phyloP scores from a whole-genome alignment of 192 early-diverging fungal genomes.

The Allomyces arbusculus region DNA sequence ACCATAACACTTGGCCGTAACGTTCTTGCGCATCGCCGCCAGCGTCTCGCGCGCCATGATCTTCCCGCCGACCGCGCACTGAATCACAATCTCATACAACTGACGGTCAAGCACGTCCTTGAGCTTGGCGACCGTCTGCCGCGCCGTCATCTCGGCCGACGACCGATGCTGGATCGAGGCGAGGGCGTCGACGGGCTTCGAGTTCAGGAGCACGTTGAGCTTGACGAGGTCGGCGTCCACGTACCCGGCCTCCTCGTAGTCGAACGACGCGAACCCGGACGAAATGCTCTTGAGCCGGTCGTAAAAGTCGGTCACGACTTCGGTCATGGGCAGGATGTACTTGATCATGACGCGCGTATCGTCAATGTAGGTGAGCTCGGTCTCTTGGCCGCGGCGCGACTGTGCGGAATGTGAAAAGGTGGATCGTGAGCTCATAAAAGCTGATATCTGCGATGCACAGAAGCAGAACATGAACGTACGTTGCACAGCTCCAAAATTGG shows the following conservation, averaged over 20 bases:
- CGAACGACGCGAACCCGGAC: constrained; percentile 80
- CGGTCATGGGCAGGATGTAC: constrained; percentile 71
- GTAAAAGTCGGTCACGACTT: constrained; percentile 89
- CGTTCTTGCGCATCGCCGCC: constrained; percentile 3
- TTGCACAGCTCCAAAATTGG: constrained; percentile 56
- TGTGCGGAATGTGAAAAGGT: constrained; percentile 10
- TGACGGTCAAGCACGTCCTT: constrained; percentile 51
- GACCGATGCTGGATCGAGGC: constrained; percentile 67
- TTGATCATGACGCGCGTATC: constrained; percentile 66
- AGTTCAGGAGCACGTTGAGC: constrained; percentile 78
- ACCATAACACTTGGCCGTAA: constrained; percentile 4
- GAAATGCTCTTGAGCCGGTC: constrained; percentile 80
- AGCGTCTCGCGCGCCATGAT: constrained; percentile 6
- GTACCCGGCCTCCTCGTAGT: constrained; percentile 89
- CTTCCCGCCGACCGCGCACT: constrained; percentile 1
- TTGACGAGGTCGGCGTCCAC: constrained; percentile 68
- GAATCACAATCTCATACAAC: constrained; percentile 6
- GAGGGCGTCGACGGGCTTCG: constrained; percentile 78
- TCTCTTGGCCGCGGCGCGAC: constrained; percentile 58
- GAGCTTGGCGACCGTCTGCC: constrained; percentile 62
- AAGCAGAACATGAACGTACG: constrained; percentile 10
- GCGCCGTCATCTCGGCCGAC: constrained; percentile 44
- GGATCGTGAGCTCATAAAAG: neutral
- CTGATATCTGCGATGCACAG: too few relatives aligned
- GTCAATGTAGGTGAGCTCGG: constrained; percentile 76